Evolutionary conservation across 768 basidiomycete genomes (phyloP), one percentile per base, ranked within the genome.

Genomic region (Amanita pseudoporphyria): DNA sequence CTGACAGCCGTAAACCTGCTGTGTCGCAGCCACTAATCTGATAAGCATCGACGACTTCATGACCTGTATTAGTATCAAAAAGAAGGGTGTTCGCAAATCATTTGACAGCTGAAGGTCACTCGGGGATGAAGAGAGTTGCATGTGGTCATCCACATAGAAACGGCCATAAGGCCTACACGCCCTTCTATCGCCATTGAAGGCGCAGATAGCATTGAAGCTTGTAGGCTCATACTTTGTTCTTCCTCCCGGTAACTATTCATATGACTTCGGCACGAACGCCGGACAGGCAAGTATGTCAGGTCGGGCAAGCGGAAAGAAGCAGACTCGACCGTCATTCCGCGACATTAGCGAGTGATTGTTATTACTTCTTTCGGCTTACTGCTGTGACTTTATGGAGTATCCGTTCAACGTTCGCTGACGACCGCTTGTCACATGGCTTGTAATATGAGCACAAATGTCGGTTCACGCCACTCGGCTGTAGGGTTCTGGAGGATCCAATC

Each of bases 321-420:
- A 24, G 22, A n/a, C 26, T 42, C 41, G 41, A 30, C 41, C 41
- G 41, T 43, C 41, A 43, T 43, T 28, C 41, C 41, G 26, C 16
- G 41, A 43, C 26, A 28, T 31, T 30, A n/a, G 40, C 22, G 40
- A 41, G 12, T 14, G 12, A 22, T 24, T 24, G 22, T 9, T 22
- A 22, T 41, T 22, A 24, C 9, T 9, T 24, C 40, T 41, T 13
- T 41, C 12, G 21, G 40, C 14, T 5, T 26, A 6, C 24, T 14
- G 24, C 21, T 22, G 1, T 21, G 18, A 37, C 6, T 41, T n/a
- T 13, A 41, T 41, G 22, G 22, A 22, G 24, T 7, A 4, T 7
- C 26, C 26, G n/a, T n/a, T n/a, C n/a, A n/a, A n/a, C n/a, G n/a
- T n/a, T n/a, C n/a, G n/a, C n/a, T n/a, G n/a, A n/a, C n/a, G 7